Evolutionary conservation across 2,329 filamentous ascomycete species (phyloP), one percentile per base, ranked within the genome.

Genomic region (Falciphora oryzae): DNA sequence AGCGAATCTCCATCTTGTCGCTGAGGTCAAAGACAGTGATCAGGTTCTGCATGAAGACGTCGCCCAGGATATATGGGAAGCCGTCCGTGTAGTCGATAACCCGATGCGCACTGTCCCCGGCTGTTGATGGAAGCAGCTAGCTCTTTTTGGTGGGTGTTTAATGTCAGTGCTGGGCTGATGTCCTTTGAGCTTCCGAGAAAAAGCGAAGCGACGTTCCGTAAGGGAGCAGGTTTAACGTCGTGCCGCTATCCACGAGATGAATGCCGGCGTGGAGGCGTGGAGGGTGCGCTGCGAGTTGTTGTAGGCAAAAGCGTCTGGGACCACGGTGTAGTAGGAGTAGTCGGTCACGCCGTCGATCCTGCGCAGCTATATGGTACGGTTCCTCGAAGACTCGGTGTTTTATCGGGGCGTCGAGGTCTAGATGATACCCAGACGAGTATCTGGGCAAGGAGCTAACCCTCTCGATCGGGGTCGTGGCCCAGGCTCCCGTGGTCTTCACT

Each of bases 171-270:
- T 25, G 18, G n/a, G 44, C 22, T 11, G 22, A 6, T 2, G 2
- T 22, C 7, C 22, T 18, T 18, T 5, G 38, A 50, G 18, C 16
- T 22, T 6, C 6, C 5, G 16, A 6, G 7, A 35, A 56, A 27
- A 32, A 32, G 3, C n/a, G n/a, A 25, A 13, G 13, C 4, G 50
- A 67, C 64, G 11, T 62, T 69, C 69, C 66, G 14, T 64, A 65
- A 4, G 73, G 72, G 44, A 75, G 69, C 22, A 74, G 65, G 67
- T 73, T 74, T 22, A 75, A 69, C 2, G 72, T 74, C 1, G 73
- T 75, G 38, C 73, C 74, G 31, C 72, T 73, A 65, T 75, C 73
- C n/a, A 74, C 71, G 53, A 75, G 53, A 75, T 68, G 61, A 73
- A 69, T 28, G 68, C 64, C 2, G 70, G 70, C 60, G 65, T 65